Evolutionary conservation across 768 basidiomycete species (phyloP).

Genomic region (Lactifluus rugatus): DNA sequence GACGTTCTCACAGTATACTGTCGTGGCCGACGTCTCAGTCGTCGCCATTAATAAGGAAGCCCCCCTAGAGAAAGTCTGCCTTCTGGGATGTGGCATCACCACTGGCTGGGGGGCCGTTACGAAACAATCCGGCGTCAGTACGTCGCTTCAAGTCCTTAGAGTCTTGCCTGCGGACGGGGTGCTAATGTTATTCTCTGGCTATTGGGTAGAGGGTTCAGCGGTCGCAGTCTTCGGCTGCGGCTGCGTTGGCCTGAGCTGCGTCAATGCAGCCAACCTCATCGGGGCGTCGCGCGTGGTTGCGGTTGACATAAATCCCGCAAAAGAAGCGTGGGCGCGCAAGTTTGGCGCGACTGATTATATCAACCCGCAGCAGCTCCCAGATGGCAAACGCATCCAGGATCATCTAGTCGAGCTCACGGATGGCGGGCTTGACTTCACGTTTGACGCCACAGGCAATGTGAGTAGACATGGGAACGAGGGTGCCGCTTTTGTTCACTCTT

Average conservation of each 20-base stretch:
- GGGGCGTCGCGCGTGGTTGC: conserved; percentile 87
- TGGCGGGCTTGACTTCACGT: conserved; percentile 94
- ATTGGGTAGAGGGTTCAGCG: conserved; percentile 56
- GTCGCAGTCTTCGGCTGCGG: conserved; percentile 96
- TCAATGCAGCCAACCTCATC: conserved; percentile 69
- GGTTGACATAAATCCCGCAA: conserved; percentile 77
- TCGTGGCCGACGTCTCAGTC: conserved; percentile 94
- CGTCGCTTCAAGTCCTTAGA: conserved; percentile 22
- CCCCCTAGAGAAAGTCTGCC: conserved; percentile 91
- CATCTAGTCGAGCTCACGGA: conserved; percentile 87
- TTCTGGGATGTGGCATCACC: conserved; percentile 93
- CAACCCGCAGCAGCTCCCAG: conserved; percentile 63
- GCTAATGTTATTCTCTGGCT: conserved; percentile 1
- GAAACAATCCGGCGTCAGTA: conserved; percentile 82
- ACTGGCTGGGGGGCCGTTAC: conserved; percentile 97
- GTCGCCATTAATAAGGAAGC: conserved; percentile 81
- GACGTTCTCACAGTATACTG: conserved; percentile 99
- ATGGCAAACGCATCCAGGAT: conserved; percentile 82
- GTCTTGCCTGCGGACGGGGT: no score
- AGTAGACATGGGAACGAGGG: conserved; percentile 18
- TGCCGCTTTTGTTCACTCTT: background rate
- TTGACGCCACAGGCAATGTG: conserved; percentile 91
- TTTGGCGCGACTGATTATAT: conserved; percentile 96
- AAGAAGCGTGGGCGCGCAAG: conserved; percentile 81
- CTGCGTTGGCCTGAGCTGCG: conserved; percentile 89